phyloP scores from a whole-genome alignment of 2,329 filamentous ascomycete genomes.

The Ambrosiella cleistominuta region DNA sequence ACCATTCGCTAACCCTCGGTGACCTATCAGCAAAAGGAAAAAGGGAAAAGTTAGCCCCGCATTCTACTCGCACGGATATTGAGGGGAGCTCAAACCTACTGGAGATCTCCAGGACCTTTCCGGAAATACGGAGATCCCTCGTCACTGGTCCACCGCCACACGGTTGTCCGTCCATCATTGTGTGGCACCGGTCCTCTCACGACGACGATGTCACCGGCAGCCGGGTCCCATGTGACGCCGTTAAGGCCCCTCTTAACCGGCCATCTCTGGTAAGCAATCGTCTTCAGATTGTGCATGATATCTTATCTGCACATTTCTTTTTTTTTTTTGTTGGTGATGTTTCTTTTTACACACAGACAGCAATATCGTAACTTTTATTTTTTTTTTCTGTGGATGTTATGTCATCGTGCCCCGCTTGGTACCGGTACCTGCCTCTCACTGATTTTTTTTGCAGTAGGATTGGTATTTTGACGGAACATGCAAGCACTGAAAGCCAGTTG shows the following conservation, averaged over 20 bases:
- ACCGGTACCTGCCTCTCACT: background rate
- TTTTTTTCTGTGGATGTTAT: background rate
- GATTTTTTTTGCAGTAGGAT: background rate
- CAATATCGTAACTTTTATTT: background rate
- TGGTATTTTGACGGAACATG: constrained; percentile 1
- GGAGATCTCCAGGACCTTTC: background rate
- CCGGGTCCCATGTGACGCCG: background rate
- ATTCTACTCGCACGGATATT: constrained; percentile 11
- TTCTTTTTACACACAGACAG: constrained; percentile 14
- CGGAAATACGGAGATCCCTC: background rate
- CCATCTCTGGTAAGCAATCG: background rate
- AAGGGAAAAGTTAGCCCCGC: constrained; percentile 16
- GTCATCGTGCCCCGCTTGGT: background rate
- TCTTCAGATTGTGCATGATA: background rate
- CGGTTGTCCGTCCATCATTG: background rate
- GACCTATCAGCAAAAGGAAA: constrained; percentile 1
- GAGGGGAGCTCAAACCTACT: too few species aligned
- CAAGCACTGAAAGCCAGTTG: constrained; percentile 1
- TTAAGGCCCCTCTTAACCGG: background rate
- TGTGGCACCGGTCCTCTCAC: background rate
- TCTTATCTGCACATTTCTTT: background rate
- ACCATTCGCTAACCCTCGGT: constrained; percentile 59
- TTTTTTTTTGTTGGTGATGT: constrained; percentile 39
- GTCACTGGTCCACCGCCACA: background rate
- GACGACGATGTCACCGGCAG: background rate